Percentiles rank a stretch among this genome's conserved stretches.
These are phyloP conservation scores for Theileria luwenshuni DNA, from an alignment of 169 alveolate genomes.

Conservation along the genomic window DNA sequence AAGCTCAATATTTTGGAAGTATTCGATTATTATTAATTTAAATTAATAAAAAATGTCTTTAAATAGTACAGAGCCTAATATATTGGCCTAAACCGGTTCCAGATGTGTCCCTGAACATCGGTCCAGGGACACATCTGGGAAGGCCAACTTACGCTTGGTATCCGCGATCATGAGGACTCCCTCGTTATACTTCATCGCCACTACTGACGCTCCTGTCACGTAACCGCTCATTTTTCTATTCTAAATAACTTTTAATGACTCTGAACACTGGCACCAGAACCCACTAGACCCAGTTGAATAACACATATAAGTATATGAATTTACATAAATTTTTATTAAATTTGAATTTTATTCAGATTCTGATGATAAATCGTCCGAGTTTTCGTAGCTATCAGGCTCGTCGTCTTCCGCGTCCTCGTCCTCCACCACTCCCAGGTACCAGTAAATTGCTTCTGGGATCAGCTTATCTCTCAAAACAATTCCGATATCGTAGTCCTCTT, in stretches of 20 bases:
- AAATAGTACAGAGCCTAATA: too few species aligned
- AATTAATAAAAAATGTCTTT: too few species aligned
- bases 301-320: too few species aligned
- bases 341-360: conserved; percentile 55
- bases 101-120: too few species aligned
- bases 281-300: not conserved
- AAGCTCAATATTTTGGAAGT: too few species aligned
- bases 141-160: conserved; percentile 50
- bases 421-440: conserved; percentile 78
- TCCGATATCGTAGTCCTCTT: conserved; percentile 81
- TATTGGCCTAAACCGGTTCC: too few species aligned
- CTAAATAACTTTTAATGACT: not conserved
- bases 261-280: not conserved
- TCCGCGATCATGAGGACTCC: conserved; percentile 68
- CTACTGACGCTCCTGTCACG: conserved; percentile 62
- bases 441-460: conserved; percentile 79
- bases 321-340: too few species aligned
- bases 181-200: conserved; percentile 64
- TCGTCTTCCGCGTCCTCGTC: conserved; percentile 80
- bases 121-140: too few species aligned
- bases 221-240: conserved; percentile 43
- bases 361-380: conserved; percentile 57
- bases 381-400: conserved; percentile 68
- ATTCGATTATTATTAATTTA: too few species aligned
- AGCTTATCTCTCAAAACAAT: conserved; percentile 77